These are phyloP conservation scores for Ophidiomyces ophidiicola DNA, from an alignment of 2,329 filamentous ascomycete species.

Conservation along the genomic window DNA sequence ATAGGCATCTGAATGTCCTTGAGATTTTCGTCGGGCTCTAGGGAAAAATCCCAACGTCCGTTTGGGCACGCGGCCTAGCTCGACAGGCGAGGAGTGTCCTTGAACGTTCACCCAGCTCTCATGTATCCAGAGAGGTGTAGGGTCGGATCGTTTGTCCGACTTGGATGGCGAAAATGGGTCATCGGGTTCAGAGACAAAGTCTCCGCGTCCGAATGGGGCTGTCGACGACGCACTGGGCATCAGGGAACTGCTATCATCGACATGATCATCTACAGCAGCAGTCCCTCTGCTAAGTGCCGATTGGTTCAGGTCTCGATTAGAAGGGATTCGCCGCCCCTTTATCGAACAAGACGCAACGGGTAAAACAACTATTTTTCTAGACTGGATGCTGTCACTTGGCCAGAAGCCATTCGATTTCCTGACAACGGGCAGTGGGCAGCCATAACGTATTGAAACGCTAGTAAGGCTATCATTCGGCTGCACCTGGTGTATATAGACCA, in stretches of 20 bases:
- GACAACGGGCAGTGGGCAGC: slow-evolving; percentile 70
- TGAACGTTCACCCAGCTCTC: slow-evolving; percentile 81
- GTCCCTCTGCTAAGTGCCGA: background rate
- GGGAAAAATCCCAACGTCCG: slow-evolving; percentile 83
- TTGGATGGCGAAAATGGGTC: background rate
- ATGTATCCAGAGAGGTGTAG: slow-evolving; percentile 66
- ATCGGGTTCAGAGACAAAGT: background rate
- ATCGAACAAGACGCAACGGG: slow-evolving; percentile 82
- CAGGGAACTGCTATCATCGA: slow-evolving; percentile 5
- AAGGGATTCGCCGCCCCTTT: slow-evolving; percentile 52
- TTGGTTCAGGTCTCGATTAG: slow-evolving; percentile 13
- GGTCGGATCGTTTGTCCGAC: slow-evolving; percentile 18
- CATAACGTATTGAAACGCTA: slow-evolving; percentile 79
- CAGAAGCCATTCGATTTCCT: slow-evolving; percentile 85
- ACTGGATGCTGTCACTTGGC: slow-evolving; percentile 84
- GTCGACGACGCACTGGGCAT: background rate
- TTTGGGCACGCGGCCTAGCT: slow-evolving; percentile 74
- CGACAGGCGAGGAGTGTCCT: slow-evolving; percentile 56
- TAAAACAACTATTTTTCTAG: slow-evolving; percentile 65
- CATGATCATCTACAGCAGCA: background rate
- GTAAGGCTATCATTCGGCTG: slow-evolving; percentile 74
- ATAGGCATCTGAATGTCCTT: slow-evolving; percentile 18
- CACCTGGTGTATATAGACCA: slow-evolving; percentile 86
- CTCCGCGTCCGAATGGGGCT: background rate
- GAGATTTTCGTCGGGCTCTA: slow-evolving; percentile 74